Base-by-base conservation (phyloP, 768 basidiomycete genomes). In the Pluteus cervinus region DNA sequence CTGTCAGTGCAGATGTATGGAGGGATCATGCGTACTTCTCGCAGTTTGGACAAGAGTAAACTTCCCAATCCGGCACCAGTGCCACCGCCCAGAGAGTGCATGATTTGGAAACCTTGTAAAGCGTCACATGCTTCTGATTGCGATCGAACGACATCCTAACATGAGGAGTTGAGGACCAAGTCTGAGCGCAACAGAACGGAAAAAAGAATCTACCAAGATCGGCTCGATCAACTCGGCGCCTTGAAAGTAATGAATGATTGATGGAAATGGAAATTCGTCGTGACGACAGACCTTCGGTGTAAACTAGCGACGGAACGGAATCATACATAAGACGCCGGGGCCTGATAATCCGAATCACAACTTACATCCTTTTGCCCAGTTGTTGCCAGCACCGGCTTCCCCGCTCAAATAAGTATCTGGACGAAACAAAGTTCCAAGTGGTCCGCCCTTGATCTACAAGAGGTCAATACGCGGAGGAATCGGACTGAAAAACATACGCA, bases 291-390 rank as follows among this genome's bases (percentile, higher is more conserved):
- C 90, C 88, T 65, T 93, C 92, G 2, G 90, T 94, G 53, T 93
- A 94, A 60, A 78, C 86, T 87, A 41, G 24, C 21, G 46, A 23
- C 22, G 24, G 35, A 18, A n/a, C 31, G 1, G 40, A 16, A 34
- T 26, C 41, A 25, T 39, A 36, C 25, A 32, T 24, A 14, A 3
- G 23, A 45, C 24, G 21, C 34, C 14, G 18, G 24, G 15, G n/a
- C n/a, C n/a, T n/a, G 37, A 45, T 1, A 2, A 32, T 33, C 24
- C 14, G 40, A 17, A 17, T 32, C n/a, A 28, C 24, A 28, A 66
- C 82, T 62, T 49, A 87, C 86, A 87, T 72, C 87, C 89, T 64
- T 96, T 94, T 11, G 90, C 91, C 86, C 89, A 96, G 46, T 93
- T 94, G 51, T 97, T 96, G 12, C 91, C 92, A 1, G 91, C 75